Conservation (phyloP, 1,284 basidiomycete species). For the Sparassis latifolia region DNA sequence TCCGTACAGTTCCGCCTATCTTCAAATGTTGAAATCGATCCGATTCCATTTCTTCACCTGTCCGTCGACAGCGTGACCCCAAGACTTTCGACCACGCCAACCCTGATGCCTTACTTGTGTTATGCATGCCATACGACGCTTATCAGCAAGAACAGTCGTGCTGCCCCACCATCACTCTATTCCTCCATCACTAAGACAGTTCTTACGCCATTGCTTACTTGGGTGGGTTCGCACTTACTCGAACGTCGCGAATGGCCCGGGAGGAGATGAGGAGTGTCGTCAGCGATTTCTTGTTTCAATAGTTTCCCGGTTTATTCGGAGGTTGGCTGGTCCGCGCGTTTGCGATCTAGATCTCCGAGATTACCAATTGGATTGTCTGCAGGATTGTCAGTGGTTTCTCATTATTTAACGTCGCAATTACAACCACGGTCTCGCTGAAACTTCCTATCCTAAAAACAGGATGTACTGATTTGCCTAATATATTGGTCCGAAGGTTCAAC, state of each 20-base stretch:
- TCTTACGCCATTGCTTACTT: neutral
- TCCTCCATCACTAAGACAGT: neutral
- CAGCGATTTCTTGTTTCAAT: neutral
- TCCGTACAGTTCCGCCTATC: slow-evolving; percentile 12
- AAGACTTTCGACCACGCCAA: neutral
- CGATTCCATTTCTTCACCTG: neutral
- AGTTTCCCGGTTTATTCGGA: too few relatives aligned
- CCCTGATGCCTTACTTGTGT: slow-evolving; percentile 14
- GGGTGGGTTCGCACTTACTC: neutral
- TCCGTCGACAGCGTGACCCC: neutral
- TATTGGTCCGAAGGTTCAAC: too few relatives aligned
- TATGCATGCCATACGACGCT: slow-evolving; percentile 18
- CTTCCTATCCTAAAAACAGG: too few relatives aligned
- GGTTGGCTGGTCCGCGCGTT: too few relatives aligned
- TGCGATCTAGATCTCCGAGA: too few relatives aligned
- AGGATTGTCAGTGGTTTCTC: too few relatives aligned
- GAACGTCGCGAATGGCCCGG: neutral
- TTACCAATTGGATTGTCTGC: too few relatives aligned
- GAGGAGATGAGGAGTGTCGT: neutral
- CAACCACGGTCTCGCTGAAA: too few relatives aligned
- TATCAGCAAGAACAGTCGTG: slow-evolving; percentile 15
- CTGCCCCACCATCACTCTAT: slow-evolving; percentile 7
- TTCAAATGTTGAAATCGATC: neutral
- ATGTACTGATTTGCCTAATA: too few relatives aligned
- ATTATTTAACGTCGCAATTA: too few relatives aligned